A percentile compares a stretch with the other conserved stretches of the same genome.
These are phyloP conservation scores for Torulaspora pretoriensis DNA, from an alignment of 1,139 yeast genomes.

Conservation along the genomic window DNA sequence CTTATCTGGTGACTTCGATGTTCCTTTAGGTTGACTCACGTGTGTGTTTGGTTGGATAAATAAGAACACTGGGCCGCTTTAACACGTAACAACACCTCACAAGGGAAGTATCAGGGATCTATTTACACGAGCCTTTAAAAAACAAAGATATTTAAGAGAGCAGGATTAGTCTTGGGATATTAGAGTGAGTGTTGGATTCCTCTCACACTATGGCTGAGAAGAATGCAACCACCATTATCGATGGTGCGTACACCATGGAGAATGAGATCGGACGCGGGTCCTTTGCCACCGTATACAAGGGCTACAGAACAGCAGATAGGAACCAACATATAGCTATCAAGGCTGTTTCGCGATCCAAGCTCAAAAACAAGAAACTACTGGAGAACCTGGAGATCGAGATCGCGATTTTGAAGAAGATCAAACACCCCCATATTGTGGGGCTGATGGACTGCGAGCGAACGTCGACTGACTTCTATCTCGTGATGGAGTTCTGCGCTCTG, in stretches of 20 bases:
- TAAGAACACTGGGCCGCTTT: slow-evolving; percentile 2
- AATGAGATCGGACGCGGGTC: slow-evolving; percentile 88
- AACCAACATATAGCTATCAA: slow-evolving; percentile 60
- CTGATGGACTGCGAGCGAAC: slow-evolving; percentile 80
- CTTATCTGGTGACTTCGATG: slow-evolving; percentile 5
- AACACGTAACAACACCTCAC: slow-evolving; percentile 6
- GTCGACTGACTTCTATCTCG: slow-evolving; percentile 71
- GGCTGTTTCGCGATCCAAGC: slow-evolving; percentile 75
- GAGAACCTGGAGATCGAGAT: slow-evolving; percentile 92
- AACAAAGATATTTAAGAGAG: background rate
- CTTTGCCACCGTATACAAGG: slow-evolving; percentile 89
- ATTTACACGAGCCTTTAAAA: background rate
- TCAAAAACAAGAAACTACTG: slow-evolving; percentile 77
- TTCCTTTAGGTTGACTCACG: slow-evolving; percentile 5
- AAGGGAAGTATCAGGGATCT: slow-evolving; percentile 6
- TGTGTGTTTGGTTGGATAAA: slow-evolving; percentile 3
- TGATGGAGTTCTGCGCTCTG: slow-evolving; percentile 96
- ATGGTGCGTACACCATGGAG: slow-evolving; percentile 31
- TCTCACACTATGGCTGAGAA: slow-evolving; percentile 12
- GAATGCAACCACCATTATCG: slow-evolving; percentile 13
- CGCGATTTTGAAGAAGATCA: slow-evolving; percentile 74
- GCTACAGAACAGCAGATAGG: slow-evolving; percentile 36
- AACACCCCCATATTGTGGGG: slow-evolving; percentile 90
- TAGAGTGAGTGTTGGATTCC: background rate
- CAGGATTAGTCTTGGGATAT: background rate